These are phyloP conservation scores for Juncus effusus DNA, from an alignment of 176 grass and related monocot genomes.

Conservation along the genomic window DNA sequence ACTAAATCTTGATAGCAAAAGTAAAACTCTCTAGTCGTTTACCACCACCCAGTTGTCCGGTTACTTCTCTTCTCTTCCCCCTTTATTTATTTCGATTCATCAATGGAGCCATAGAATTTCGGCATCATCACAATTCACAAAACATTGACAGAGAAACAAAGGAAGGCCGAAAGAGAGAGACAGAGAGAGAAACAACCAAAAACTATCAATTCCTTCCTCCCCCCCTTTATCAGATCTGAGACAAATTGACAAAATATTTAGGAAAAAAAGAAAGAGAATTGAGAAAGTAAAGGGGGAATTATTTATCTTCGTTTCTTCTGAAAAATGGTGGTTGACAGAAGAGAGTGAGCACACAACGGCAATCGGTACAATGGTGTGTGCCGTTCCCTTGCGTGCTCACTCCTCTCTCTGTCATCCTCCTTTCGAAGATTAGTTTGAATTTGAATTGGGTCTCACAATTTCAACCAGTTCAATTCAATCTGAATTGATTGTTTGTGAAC, in stretches of 20 bases:
- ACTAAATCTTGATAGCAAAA: not conserved
- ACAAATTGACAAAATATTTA: not conserved
- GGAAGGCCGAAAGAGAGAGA: not conserved
- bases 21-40: slow-evolving; percentile 1
- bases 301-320: slow-evolving; percentile 12
- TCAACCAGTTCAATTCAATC: not conserved
- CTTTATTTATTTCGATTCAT: slow-evolving; percentile 20
- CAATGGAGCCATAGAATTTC: slow-evolving; percentile 11
- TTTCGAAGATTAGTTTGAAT: slow-evolving; percentile 7
- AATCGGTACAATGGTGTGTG: slow-evolving; percentile 27
- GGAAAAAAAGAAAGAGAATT: not conserved
- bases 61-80: not conserved
- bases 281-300: not conserved
- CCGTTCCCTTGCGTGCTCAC: slow-evolving; percentile 50
- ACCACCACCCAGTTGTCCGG: slow-evolving; percentile 10
- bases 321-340: slow-evolving; percentile 74
- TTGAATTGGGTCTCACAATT: not conserved
- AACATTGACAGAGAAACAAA: not conserved
- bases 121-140: not conserved
- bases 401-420: slow-evolving; percentile 68
- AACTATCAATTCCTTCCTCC: not conserved
- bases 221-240: slow-evolving; percentile 23
- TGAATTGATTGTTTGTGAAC: slow-evolving; percentile 4
- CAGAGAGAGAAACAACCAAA: not conserved
- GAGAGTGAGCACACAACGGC: slow-evolving; percentile 75